These are phyloP conservation scores for Dunaliella primolecta DNA, from an alignment of 139 green algal genomes.

Conservation along the genomic window DNA sequence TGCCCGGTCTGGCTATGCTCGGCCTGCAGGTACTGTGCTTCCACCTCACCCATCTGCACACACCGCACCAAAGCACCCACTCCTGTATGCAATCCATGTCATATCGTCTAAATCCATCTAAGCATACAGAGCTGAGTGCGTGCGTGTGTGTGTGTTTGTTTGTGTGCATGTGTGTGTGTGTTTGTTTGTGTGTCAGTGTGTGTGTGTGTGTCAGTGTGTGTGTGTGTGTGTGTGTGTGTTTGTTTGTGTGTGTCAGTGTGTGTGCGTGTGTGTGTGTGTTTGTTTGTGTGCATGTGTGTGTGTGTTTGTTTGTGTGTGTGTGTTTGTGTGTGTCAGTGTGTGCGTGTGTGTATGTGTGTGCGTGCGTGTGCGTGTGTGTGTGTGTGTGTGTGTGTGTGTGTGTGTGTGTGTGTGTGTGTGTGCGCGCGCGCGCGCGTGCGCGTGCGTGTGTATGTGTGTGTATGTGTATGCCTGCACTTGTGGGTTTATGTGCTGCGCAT, in stretches of 20 bases:
- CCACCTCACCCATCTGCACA: background rate
- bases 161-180: background rate
- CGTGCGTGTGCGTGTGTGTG: conserved; percentile 13
- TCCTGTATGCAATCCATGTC: background rate
- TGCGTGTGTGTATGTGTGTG: background rate
- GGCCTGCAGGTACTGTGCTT: conserved; percentile 7
- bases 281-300: background rate
- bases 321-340: background rate
- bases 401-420: conserved; percentile 12
- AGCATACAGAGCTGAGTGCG: background rate
- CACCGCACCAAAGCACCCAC: background rate
- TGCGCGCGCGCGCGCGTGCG: conserved; percentile 3
- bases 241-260: too few relatives aligned
- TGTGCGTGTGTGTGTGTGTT: too few relatives aligned
- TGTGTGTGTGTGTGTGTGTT: too few relatives aligned
- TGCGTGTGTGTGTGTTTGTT: background rate
- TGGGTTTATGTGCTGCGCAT: background rate
- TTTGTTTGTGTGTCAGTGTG: background rate
- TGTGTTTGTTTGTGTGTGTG: background rate
- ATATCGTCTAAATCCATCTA: background rate
- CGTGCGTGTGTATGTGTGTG: conserved; percentile 4
- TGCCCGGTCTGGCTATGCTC: conserved; percentile 2
- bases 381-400: conserved; percentile 10
- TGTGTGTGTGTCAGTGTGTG: too few relatives aligned
- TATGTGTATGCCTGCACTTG: conserved; percentile 5